phyloP scores from a whole-genome alignment of 768 basidiomycete genomes.

The Lentinula edodes region DNA sequence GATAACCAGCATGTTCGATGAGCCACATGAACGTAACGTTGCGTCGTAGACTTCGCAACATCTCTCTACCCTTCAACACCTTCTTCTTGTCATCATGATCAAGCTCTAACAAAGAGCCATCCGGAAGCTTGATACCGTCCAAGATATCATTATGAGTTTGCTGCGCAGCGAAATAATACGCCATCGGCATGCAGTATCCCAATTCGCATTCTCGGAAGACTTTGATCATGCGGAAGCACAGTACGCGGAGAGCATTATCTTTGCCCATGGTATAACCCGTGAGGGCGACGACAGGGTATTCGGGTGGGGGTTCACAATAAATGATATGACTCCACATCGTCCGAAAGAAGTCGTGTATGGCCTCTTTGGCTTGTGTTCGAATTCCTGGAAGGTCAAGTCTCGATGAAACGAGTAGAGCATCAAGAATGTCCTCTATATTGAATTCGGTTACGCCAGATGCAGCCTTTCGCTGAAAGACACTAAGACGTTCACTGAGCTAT shows the following conservation, averaged over 20 bases:
- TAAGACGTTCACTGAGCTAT: background rate
- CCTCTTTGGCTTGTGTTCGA: background rate
- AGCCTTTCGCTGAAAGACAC: background rate
- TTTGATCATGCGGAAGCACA: constrained; percentile 16
- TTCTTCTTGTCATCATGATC: constrained; percentile 2
- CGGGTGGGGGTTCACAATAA: background rate
- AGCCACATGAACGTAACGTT: constrained; percentile 12
- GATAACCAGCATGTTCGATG: constrained; percentile 6
- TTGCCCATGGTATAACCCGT: background rate
- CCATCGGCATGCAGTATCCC: constrained; percentile 14
- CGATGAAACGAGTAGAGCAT: background rate
- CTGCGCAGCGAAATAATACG: constrained; percentile 19
- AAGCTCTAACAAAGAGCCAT: constrained; percentile 8
- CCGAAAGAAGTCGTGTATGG: background rate
- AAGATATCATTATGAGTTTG: constrained; percentile 14
- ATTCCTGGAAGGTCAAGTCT: background rate
- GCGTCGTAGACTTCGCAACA: constrained; percentile 13
- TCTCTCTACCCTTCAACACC: constrained; percentile 14
- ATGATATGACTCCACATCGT: background rate
- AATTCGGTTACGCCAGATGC: background rate
- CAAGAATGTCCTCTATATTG: background rate
- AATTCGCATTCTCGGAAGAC: constrained; percentile 11
- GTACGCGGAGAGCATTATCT: background rate
- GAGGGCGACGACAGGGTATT: background rate
- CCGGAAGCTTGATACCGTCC: constrained; percentile 10